Percentiles rank a stretch among this genome's conserved stretches.
Evolutionary conservation across 768 basidiomycete species (phyloP).

Genomic region (Amanita thiersii): DNA sequence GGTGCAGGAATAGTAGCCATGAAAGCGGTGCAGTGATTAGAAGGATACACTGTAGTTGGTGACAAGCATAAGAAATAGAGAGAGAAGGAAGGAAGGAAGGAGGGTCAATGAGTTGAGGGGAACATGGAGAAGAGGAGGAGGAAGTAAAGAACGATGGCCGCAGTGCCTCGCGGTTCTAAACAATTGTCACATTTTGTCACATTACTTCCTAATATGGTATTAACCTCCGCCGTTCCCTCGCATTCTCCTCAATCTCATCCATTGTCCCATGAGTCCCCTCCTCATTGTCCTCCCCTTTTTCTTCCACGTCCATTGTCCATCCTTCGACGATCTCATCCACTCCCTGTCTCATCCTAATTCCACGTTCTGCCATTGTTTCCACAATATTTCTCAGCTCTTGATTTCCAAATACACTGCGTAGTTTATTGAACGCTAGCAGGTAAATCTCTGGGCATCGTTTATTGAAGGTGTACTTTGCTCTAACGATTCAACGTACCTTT

Average conservation of each 20-base stretch:
- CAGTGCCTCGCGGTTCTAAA: neutral
- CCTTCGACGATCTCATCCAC: constrained; percentile 51
- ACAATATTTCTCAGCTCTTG: constrained; percentile 54
- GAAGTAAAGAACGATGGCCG: constrained; percentile 7
- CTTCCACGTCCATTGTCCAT: constrained; percentile 29
- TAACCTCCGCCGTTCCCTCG: constrained; percentile 49
- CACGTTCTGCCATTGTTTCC: constrained; percentile 73
- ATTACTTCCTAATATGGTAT: constrained; percentile 45
- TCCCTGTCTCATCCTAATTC: constrained; percentile 52
- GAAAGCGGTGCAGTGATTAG: constrained; percentile 8
- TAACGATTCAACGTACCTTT: constrained; percentile 47
- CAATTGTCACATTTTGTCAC: constrained; percentile 3
- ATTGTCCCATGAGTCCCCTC: constrained; percentile 36
- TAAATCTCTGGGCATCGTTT: constrained; percentile 48
- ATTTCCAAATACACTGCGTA: constrained; percentile 53
- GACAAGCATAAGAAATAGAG: constrained; percentile 1
- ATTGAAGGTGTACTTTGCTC: constrained; percentile 5
- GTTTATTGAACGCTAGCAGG: constrained; percentile 65
- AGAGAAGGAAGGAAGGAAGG: constrained; percentile 7
- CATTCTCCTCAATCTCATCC: constrained; percentile 55
- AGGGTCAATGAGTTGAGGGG: constrained; percentile 7
- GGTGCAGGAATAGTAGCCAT: constrained; percentile 62
- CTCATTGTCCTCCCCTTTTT: constrained; percentile 21
- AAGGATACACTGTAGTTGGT: constrained; percentile 6
- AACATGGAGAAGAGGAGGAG: constrained; percentile 3